Conservation (phyloP, 208 protist species). For the Herpetomonas tarakana region DNA sequence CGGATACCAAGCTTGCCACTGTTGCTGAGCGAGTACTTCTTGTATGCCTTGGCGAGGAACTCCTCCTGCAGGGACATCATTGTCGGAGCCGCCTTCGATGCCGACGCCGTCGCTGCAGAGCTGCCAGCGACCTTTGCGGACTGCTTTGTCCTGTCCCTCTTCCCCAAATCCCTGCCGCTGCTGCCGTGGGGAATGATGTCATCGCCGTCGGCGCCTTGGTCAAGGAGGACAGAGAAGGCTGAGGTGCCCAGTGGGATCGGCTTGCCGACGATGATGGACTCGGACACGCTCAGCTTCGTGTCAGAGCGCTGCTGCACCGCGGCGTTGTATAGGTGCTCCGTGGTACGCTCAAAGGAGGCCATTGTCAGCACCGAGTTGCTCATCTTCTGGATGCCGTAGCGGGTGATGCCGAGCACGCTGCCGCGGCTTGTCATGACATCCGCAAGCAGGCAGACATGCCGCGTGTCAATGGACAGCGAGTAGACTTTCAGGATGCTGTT, state of each 20-base stretch:
- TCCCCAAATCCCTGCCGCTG: conserved; percentile 11
- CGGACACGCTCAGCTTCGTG: conserved; percentile 89
- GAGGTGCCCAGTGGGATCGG: conserved; percentile 96
- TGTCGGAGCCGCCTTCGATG: background rate
- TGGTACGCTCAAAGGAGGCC: conserved; percentile 99
- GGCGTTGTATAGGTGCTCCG: conserved; percentile 99
- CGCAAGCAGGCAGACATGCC: conserved; percentile 98
- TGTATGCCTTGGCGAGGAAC: conserved; percentile 20
- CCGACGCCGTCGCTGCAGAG: background rate
- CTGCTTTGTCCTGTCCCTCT: background rate
- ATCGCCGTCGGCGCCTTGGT: conserved; percentile 26
- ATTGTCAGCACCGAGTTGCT: conserved; percentile 98
- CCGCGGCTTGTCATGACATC: conserved; percentile 99
- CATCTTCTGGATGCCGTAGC: conserved; percentile 99
- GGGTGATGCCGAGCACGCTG: conserved; percentile 98
- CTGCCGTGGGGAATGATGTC: conserved; percentile 8
- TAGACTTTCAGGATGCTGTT: conserved; percentile 94
- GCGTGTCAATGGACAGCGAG: conserved; percentile 97
- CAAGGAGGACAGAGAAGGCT: conserved; percentile 89
- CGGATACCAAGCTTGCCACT: background rate
- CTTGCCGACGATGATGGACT: conserved; percentile 99
- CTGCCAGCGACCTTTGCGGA: conserved; percentile 5
- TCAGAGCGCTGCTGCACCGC: conserved; percentile 89
- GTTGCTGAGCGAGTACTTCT: conserved; percentile 7
- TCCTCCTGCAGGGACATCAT: conserved; percentile 21